Evolutionary conservation across 352 stramenopile genomes (phyloP), one percentile per base, ranked within the genome.

Genomic region (Pythium insidiosum): DNA sequence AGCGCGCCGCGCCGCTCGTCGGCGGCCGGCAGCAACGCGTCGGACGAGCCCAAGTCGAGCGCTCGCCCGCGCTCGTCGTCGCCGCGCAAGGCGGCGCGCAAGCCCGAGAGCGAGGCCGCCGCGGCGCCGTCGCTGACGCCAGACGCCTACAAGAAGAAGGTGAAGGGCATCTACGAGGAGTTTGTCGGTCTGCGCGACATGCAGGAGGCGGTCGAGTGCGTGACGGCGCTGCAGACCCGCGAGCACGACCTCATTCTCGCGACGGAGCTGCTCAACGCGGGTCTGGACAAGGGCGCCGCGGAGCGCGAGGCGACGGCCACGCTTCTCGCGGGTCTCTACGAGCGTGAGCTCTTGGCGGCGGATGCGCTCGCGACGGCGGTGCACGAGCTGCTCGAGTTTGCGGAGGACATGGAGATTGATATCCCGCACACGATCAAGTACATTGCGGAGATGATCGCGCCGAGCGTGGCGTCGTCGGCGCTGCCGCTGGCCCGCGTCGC

Each of bases 141-240:
- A 4, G 73, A 77, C 3, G 69, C 47, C 3, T 82, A 88, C 30
- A 74, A 82, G 44, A 97, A 96, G 61, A 80, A 96, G 58, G 58
- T 77, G 24, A 89, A 88, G 55, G 65, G 84, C 16, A 88, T 86
- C 45, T 53, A 96, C 9, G 62, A 88, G 5, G 75, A 94, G 52
- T 96, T 79, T 49, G 92, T 94, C 47, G 73, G 80, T 45, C 61
- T 78, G 33, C 72, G 92, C 28, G 86, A 96, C 53, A 39, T 88
- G 19, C 78, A 94, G n/a, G 87, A 94, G 29, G 80, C 69, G 3
- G 59, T 61, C 15, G 26, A 56, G 6, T 80, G 63, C 37, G 54
- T 91, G 16, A 38, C 35, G n/a, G 75, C 84, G 56, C 68, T 86
- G 15, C 59, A 80, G n/a, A 69, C 66, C 30, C 35, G 53, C 3